These are phyloP conservation scores for Zygoascus meyerae DNA, from an alignment of 1,139 yeast species.

Conservation along the genomic window DNA sequence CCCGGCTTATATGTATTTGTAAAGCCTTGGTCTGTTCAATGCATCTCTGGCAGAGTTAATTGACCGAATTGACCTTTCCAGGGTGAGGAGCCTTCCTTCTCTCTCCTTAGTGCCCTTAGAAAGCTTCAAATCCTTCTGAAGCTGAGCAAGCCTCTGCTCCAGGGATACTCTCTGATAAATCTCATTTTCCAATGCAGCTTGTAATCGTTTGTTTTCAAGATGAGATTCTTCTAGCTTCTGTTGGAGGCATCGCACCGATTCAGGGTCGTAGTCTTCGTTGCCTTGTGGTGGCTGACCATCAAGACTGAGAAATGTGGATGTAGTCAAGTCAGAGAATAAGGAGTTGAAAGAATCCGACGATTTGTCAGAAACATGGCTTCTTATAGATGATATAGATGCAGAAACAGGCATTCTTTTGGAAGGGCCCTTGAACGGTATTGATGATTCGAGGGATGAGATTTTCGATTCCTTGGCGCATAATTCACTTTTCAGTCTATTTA, in stretches of 20 bases:
- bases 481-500: constrained; percentile 14
- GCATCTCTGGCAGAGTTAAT: constrained; percentile 29
- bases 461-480: constrained; percentile 1
- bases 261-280: not conserved
- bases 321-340: constrained; percentile 2
- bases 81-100: constrained; percentile 39
- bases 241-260: not conserved
- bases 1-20: constrained; percentile 16
- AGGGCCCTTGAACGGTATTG: not conserved
- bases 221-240: constrained; percentile 7
- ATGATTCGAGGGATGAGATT: not conserved
- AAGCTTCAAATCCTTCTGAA: constrained; percentile 35
- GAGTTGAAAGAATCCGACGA: constrained; percentile 7
- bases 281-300: not conserved
- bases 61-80: constrained; percentile 29
- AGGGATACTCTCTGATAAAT: not conserved
- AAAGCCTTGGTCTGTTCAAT: constrained; percentile 19
- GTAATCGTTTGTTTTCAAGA: constrained; percentile 49
- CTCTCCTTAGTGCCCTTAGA: constrained; percentile 27
- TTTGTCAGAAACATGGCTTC: constrained; percentile 1
- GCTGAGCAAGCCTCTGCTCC: constrained; percentile 63
- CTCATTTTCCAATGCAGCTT: constrained; percentile 42
- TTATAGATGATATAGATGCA: constrained; percentile 2
- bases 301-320: not conserved
- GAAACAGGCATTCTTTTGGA: constrained; percentile 3